Evolutionary conservation across 2,329 filamentous ascomycete genomes (phyloP).

Genomic region (Hypoxylon rubiginosum): DNA sequence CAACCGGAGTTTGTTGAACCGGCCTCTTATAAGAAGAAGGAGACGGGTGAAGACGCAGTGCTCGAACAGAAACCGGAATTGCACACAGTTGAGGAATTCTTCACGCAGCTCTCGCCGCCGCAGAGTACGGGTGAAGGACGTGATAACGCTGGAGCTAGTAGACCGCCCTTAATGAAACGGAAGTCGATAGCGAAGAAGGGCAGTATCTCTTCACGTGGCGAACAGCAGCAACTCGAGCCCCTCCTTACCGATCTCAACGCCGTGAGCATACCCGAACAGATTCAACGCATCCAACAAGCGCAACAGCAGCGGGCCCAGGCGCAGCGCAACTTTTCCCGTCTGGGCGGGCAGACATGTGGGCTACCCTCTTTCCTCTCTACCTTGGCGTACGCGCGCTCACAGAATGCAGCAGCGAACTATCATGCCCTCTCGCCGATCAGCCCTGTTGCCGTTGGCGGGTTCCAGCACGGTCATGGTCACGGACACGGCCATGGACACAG

Average conservation of each 20-base stretch:
- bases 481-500: conserved; percentile 11
- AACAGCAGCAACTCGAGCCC: conserved; percentile 56
- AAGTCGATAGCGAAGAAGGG: conserved; percentile 57
- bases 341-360: conserved; percentile 59
- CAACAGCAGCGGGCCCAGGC: conserved; percentile 58
- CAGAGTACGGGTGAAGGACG: conserved; percentile 61
- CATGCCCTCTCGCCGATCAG: conserved; percentile 67
- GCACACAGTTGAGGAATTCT: conserved; percentile 96
- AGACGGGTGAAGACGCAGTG: conserved; percentile 87
- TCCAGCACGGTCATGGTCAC: conserved; percentile 48
- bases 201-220: conserved; percentile 52
- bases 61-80: conserved; percentile 89
- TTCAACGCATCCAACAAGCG: conserved; percentile 54
- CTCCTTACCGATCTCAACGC: conserved; percentile 55
- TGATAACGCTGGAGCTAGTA: conserved; percentile 54
- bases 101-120: conserved; percentile 81
- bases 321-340: conserved; percentile 59
- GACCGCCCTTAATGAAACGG: conserved; percentile 52
- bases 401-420: conserved; percentile 56
- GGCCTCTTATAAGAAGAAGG: conserved; percentile 74
- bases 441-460: conserved; percentile 55
- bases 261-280: conserved; percentile 51
- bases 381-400: conserved; percentile 56
- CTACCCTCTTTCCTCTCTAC: conserved; percentile 58
- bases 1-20: conserved; percentile 87